Base-by-base conservation (phyloP, 2,329 filamentous ascomycete species). In the Zymoseptoria ardabiliae region DNA sequence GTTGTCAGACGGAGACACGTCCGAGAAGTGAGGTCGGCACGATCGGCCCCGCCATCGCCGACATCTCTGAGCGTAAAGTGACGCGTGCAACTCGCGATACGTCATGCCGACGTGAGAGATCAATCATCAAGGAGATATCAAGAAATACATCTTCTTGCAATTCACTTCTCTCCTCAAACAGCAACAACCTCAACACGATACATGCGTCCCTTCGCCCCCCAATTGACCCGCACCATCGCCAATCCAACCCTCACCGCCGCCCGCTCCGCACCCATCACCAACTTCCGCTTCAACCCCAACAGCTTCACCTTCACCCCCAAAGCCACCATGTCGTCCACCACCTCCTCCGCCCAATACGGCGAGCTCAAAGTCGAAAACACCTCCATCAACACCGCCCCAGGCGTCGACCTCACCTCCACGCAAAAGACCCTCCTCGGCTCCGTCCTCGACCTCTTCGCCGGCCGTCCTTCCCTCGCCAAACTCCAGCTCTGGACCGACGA, bases 401-500 rank as follows among this genome's bases (percentile, higher is more conserved):
- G 82, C 11, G 77, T 86, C 13, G 70, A 76, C 0, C 75, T 86
- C 13, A 76, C 75, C 19, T 64, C 74, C 0, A 68, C 77, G 20
- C 82, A 86, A 66, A 79, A 80, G 61, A 77, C 82, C 0, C 60
- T 86, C 30, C 79, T 86, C 11, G 81, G 81, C 59, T 81, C 79
- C 52, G 77, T 87, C 13, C 77, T 87, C 22, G 84, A 87, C 68
- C 79, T 87, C 53, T 87, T 86, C 68, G 81, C 82, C 35, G 84
- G 84, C 52, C 77, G 79, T 19, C 82, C 84, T 0, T 82, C 82
- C 1, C 76, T 85, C 2, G 77, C 78, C 49, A 85, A 86, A 68
- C 77, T 87, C 52, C 73, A 76, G 13, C 76, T 87, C 22, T 87
- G 84, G 85, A 76, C 75, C 54, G 81, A 82, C 59, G 77, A 82